Percentiles rank a stretch among this genome's conserved stretches.
phyloP scores from a whole-genome alignment of 2,329 filamentous ascomycete genomes.

The Gnomoniopsis smithogilvyi region DNA sequence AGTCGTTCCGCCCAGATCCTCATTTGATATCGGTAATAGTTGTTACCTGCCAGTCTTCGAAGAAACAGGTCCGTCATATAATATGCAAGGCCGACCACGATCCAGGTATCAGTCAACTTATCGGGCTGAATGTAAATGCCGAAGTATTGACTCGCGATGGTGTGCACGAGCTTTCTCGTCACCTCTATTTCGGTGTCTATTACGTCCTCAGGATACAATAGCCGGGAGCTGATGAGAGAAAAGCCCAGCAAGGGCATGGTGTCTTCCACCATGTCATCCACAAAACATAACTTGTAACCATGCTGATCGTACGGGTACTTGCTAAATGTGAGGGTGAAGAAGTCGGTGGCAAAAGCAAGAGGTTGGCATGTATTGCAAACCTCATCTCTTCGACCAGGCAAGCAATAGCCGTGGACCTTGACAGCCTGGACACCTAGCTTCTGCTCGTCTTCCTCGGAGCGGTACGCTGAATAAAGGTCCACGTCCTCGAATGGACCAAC shows the following conservation, averaged over 20 bases:
- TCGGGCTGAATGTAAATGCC: slow-evolving; percentile 89
- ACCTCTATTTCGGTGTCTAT: slow-evolving; percentile 82
- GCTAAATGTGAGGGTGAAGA: slow-evolving; percentile 81
- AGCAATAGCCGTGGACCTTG: slow-evolving; percentile 86
- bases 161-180: slow-evolving; percentile 76
- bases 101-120: slow-evolving; percentile 78
- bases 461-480: slow-evolving; percentile 78
- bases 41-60: slow-evolving; percentile 86
- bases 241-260: slow-evolving; percentile 77
- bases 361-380: slow-evolving; percentile 84
- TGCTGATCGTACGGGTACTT: slow-evolving; percentile 74
- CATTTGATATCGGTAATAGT: slow-evolving; percentile 88
- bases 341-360: slow-evolving; percentile 83
- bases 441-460: slow-evolving; percentile 87
- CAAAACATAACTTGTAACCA: slow-evolving; percentile 89
- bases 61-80: slow-evolving; percentile 96
- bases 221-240: slow-evolving; percentile 79
- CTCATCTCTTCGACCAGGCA: slow-evolving; percentile 78
- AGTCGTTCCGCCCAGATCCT: slow-evolving; percentile 81
- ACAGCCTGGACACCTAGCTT: slow-evolving; percentile 85
- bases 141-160: slow-evolving; percentile 88
- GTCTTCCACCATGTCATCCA: slow-evolving; percentile 81
- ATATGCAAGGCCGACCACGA: slow-evolving; percentile 83
- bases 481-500: slow-evolving; percentile 94
- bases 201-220: slow-evolving; percentile 81